Conservation (phyloP, 2,329 filamentous ascomycete genomes). For the Exophiala aquamarina region DNA sequence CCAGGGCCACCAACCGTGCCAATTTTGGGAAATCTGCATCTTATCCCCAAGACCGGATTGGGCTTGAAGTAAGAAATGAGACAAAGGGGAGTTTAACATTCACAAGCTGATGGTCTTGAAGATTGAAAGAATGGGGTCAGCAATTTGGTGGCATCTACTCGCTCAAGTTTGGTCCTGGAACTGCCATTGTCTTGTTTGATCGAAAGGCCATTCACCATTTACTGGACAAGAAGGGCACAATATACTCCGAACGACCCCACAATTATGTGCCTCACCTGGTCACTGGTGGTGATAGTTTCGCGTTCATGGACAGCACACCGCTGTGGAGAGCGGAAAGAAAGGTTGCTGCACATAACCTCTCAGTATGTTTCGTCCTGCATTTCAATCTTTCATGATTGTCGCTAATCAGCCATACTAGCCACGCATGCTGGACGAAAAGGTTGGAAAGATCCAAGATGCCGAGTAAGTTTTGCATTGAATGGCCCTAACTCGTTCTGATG, state of each 20-base stretch:
- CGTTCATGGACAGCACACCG: conserved; percentile 14
- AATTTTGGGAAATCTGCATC: conserved; percentile 49
- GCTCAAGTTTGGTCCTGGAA: conserved; percentile 43
- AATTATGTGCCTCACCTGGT: conserved; percentile 10
- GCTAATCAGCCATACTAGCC: too few relatives aligned
- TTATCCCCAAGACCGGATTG: conserved; percentile 36
- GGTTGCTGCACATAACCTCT: conserved; percentile 14
- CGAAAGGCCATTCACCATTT: conserved; percentile 41
- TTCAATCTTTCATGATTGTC: conserved; percentile 26
- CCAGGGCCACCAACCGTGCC: conserved; percentile 43
- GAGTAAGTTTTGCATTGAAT: conserved; percentile 4
- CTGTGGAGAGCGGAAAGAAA: conserved; percentile 14
- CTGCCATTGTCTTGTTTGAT: conserved; percentile 42
- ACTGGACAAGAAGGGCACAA: conserved; percentile 44
- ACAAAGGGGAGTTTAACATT: conserved; percentile 10
- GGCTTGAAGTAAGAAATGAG: conserved; percentile 14
- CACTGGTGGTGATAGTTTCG: conserved; percentile 13
- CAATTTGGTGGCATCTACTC: conserved; percentile 43
- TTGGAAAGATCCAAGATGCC: conserved; percentile 12
- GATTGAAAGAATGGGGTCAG: conserved; percentile 45
- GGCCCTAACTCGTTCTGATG: not conserved
- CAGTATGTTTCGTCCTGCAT: conserved; percentile 4
- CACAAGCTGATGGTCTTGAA: too few relatives aligned
- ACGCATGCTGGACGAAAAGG: conserved; percentile 5
- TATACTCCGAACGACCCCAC: conserved; percentile 43